Percentiles rank a stretch among this genome's conserved stretches.
These are phyloP conservation scores for Curvularia hawaiiensis DNA, from an alignment of 2,329 filamentous ascomycete species.

Conservation along the genomic window DNA sequence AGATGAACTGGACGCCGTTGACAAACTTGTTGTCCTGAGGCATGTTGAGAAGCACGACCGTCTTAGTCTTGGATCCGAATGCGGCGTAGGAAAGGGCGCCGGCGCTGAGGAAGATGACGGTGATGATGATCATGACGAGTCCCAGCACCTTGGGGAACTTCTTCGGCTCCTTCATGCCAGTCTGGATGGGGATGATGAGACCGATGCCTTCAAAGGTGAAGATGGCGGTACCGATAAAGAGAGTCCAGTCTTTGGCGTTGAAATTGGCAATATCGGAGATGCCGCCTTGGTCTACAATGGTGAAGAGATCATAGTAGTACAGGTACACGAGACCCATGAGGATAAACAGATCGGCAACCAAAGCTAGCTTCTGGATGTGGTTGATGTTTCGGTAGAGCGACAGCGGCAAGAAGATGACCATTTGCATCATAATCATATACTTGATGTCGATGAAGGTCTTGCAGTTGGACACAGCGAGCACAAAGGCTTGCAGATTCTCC, in stretches of 20 bases:
- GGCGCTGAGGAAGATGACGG: slow-evolving; percentile 85
- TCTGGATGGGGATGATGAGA: slow-evolving; percentile 96
- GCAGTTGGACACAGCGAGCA: slow-evolving; percentile 89
- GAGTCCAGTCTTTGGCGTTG: slow-evolving; percentile 90
- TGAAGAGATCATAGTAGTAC: slow-evolving; percentile 92
- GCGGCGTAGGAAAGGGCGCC: slow-evolving; percentile 95
- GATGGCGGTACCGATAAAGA: slow-evolving; percentile 98
- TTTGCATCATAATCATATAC: slow-evolving; percentile 90
- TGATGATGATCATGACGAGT: slow-evolving; percentile 94
- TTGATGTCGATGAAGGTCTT: slow-evolving; percentile 83
- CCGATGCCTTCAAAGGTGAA: slow-evolving; percentile 99
- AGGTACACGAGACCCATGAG: slow-evolving; percentile 89
- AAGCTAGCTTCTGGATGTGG: slow-evolving; percentile 92
- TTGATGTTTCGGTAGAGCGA: slow-evolving; percentile 95
- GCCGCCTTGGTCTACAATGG: slow-evolving; percentile 73
- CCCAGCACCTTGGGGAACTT: slow-evolving; percentile 91
- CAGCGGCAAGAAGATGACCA: slow-evolving; percentile 92
- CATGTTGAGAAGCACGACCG: slow-evolving; percentile 93
- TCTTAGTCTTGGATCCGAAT: slow-evolving; percentile 93
- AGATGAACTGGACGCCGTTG: slow-evolving; percentile 94
- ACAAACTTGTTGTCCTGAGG: slow-evolving; percentile 95
- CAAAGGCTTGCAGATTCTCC: slow-evolving; percentile 93
- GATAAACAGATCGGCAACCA: slow-evolving; percentile 94
- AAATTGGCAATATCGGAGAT: slow-evolving; percentile 87
- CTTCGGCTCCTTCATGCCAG: slow-evolving; percentile 88